These are phyloP conservation scores for Barbarea vulgaris DNA, from an alignment of 345 rosid species.

Conservation along the genomic window DNA sequence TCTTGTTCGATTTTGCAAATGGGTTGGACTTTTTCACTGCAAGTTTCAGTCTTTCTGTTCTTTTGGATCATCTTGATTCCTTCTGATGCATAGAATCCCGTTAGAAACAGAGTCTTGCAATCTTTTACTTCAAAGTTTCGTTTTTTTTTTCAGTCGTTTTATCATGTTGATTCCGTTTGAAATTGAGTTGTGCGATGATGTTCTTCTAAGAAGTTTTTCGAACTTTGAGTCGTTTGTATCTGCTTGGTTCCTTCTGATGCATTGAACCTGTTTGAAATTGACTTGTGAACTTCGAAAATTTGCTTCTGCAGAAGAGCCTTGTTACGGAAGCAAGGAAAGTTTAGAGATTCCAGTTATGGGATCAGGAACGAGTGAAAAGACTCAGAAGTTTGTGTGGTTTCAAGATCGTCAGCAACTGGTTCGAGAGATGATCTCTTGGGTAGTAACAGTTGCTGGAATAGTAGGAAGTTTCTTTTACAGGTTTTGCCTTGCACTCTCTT, in stretches of 20 bases:
- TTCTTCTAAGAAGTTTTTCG: not conserved
- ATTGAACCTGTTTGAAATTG: not conserved
- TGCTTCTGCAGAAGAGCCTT: too few relatives aligned
- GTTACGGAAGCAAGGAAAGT: slow-evolving; percentile 40
- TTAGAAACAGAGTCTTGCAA: not conserved
- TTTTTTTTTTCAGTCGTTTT: not conserved
- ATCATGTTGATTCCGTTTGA: not conserved
- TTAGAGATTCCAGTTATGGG: slow-evolving; percentile 58
- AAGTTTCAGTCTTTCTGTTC: not conserved
- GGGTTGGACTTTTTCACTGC: not conserved
- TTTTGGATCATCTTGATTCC: slow-evolving; percentile 3
- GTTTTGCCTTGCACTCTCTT: not conserved
- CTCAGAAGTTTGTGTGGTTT: slow-evolving; percentile 19
- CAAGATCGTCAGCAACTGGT: slow-evolving; percentile 35
- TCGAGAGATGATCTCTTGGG: slow-evolving; percentile 53
- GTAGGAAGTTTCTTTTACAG: not conserved
- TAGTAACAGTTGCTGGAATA: slow-evolving; percentile 48
- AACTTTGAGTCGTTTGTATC: not conserved
- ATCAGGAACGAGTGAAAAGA: slow-evolving; percentile 23
- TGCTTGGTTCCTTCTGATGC: not conserved
- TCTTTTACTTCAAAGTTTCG: not conserved
- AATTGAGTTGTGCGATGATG: not conserved
- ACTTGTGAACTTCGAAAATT: too few relatives aligned
- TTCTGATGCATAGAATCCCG: not conserved
- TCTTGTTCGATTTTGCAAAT: not conserved